Evolutionary conservation across 1,284 basidiomycete species (phyloP).

Genomic region (Puccinia polysora): DNA sequence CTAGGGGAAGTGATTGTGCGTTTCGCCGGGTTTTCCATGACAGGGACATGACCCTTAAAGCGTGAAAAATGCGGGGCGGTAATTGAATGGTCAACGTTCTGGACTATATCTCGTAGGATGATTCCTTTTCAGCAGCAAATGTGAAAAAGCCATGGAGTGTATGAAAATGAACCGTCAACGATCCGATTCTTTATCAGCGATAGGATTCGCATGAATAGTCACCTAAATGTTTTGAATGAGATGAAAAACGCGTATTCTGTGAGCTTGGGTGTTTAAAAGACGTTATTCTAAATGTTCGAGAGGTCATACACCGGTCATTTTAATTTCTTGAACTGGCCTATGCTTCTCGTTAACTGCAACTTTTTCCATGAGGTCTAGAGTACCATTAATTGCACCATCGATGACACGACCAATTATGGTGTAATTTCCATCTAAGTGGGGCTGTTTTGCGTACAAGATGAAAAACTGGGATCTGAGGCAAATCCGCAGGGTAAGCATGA

Average conservation of each 20-base stretch:
- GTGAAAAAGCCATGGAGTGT: neutral
- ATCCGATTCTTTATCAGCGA: constrained; percentile 61
- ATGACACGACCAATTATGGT: constrained; percentile 91
- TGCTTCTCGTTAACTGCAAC: constrained; percentile 87
- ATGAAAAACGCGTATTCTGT: constrained; percentile 29
- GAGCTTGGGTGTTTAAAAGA: constrained; percentile 5
- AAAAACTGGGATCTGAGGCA: constrained; percentile 65
- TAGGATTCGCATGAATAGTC: constrained; percentile 91
- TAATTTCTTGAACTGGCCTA: constrained; percentile 76
- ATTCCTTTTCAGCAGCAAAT: too few relatives aligned
- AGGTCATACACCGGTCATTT: constrained; percentile 65
- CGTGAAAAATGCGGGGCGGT: neutral
- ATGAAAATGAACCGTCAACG: constrained; percentile 9
- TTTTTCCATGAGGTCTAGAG: constrained; percentile 81
- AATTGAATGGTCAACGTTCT: neutral
- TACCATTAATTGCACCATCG: constrained; percentile 74
- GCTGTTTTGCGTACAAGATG: constrained; percentile 83
- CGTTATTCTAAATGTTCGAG: constrained; percentile 17
- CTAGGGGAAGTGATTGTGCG: too few relatives aligned
- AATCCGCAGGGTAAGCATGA: neutral
- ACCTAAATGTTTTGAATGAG: too few relatives aligned
- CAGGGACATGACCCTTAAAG: neutral
- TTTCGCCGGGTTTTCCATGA: too few relatives aligned
- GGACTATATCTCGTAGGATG: too few relatives aligned
- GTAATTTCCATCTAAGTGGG: constrained; percentile 88